Evolutionary conservation across 2,329 filamentous ascomycete species (phyloP).

Genomic region (Ceratocystis eucalypticola): DNA sequence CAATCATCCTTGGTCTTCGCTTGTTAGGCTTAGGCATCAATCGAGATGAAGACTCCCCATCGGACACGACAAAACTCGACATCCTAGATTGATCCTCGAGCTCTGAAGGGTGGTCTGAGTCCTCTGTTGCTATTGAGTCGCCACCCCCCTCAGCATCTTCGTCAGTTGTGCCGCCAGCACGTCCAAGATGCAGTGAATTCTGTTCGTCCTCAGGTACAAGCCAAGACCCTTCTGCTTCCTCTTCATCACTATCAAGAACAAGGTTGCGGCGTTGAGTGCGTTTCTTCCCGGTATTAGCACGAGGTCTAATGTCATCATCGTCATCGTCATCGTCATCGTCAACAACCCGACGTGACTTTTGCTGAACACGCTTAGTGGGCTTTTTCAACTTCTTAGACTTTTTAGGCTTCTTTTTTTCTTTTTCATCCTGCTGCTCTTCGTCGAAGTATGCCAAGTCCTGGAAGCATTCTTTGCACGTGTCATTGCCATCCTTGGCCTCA

Average conservation of each 20-base stretch:
- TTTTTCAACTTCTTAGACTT: slow-evolving; percentile 21
- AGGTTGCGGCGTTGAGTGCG: slow-evolving; percentile 38
- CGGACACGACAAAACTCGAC: slow-evolving; percentile 42
- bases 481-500: slow-evolving; percentile 29
- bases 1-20: background rate
- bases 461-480: slow-evolving; percentile 59
- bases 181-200: slow-evolving; percentile 48
- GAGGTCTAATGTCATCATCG: slow-evolving; percentile 21
- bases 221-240: slow-evolving; percentile 63
- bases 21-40: slow-evolving; percentile 14
- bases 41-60: slow-evolving; percentile 29
- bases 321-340: slow-evolving; percentile 20
- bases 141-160: slow-evolving; percentile 80
- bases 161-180: slow-evolving; percentile 72
- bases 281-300: slow-evolving; percentile 19
- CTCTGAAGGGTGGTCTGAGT: slow-evolving; percentile 46
- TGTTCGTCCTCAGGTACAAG: slow-evolving; percentile 58
- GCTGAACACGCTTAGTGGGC: slow-evolving; percentile 21
- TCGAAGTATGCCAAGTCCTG: slow-evolving; percentile 56
- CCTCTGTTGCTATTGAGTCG: slow-evolving; percentile 60
- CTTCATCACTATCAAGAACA: slow-evolving; percentile 53
- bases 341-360: slow-evolving; percentile 28
- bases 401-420: slow-evolving; percentile 21
- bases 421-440: slow-evolving; percentile 31
- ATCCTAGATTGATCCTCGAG: slow-evolving; percentile 42